Conservation (phyloP, 331 rosid species). For the Spiraea crenata region DNA sequence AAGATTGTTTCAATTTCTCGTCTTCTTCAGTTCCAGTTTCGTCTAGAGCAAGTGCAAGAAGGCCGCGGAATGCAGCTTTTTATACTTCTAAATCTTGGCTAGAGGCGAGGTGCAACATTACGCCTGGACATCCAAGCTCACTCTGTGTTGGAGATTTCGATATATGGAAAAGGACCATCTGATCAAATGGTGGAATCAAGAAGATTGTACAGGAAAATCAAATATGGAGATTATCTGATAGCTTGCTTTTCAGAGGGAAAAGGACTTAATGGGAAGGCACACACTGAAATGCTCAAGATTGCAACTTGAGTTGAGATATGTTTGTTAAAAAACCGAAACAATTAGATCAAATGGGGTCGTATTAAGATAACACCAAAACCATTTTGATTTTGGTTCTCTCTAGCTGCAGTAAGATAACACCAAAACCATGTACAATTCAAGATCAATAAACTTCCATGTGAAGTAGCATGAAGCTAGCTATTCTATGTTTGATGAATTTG, state of each 20-base stretch:
- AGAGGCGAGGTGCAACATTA: constrained; percentile 68
- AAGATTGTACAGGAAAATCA: constrained; percentile 21
- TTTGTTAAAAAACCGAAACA: too few relatives aligned
- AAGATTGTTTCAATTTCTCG: constrained; percentile 69
- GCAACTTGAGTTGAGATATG: background rate
- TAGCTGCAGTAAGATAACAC: too few relatives aligned
- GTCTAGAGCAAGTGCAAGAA: constrained; percentile 55
- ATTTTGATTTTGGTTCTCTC: too few relatives aligned
- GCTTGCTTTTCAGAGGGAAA: background rate
- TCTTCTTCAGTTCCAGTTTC: constrained; percentile 42
- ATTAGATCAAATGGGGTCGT: too few relatives aligned
- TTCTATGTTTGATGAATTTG: too few relatives aligned
- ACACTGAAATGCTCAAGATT: constrained; percentile 8
- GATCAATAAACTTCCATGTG: too few relatives aligned
- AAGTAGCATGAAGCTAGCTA: too few relatives aligned
- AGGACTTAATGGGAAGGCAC: constrained; percentile 28
- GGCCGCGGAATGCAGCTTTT: constrained; percentile 81
- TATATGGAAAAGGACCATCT: constrained; percentile 13
- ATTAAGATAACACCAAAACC: too few relatives aligned
- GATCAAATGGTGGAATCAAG: constrained; percentile 21
- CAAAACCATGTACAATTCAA: too few relatives aligned
- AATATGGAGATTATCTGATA: constrained; percentile 25
- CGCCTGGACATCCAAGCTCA: constrained; percentile 72
- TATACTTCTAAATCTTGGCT: constrained; percentile 73
- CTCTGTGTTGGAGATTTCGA: background rate